Evolutionary conservation across 2,329 filamentous ascomycete species (phyloP).

Genomic region (Fusarium chaquense): DNA sequence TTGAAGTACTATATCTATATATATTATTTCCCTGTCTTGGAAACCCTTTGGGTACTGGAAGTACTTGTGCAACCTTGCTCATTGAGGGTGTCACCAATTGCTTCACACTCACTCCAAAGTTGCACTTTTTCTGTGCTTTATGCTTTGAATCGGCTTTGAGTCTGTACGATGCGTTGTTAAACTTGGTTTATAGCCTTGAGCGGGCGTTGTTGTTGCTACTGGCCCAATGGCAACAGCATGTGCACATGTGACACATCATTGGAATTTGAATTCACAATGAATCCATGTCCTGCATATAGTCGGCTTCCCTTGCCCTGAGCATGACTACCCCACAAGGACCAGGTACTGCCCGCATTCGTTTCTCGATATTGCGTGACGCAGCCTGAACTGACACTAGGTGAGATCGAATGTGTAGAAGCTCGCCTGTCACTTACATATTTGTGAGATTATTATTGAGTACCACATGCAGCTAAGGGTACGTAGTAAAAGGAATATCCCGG

Average conservation of each 20-base stretch:
- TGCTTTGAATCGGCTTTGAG: background rate
- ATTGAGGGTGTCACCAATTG: background rate
- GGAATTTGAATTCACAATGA: slow-evolving; percentile 17
- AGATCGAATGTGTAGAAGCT: background rate
- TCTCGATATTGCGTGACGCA: background rate
- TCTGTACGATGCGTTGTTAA: slow-evolving; percentile 4
- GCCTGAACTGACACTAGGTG: background rate
- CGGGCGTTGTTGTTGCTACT: background rate
- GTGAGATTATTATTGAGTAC: background rate
- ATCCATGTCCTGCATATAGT: background rate
- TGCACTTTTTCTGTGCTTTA: background rate
- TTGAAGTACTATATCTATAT: background rate
- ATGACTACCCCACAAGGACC: background rate
- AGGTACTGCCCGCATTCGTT: background rate
- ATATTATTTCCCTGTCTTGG: background rate
- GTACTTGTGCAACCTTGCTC: background rate
- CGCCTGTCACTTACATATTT: background rate
- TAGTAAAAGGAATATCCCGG: background rate
- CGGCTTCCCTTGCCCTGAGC: background rate
- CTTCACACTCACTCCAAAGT: background rate
- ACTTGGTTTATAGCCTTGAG: background rate
- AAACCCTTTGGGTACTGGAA: background rate
- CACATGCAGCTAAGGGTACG: background rate
- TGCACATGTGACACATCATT: background rate
- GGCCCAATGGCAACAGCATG: background rate